phyloP scores from a whole-genome alignment of 179 eudicot genomes.

The Sideroxylon spinosum region DNA sequence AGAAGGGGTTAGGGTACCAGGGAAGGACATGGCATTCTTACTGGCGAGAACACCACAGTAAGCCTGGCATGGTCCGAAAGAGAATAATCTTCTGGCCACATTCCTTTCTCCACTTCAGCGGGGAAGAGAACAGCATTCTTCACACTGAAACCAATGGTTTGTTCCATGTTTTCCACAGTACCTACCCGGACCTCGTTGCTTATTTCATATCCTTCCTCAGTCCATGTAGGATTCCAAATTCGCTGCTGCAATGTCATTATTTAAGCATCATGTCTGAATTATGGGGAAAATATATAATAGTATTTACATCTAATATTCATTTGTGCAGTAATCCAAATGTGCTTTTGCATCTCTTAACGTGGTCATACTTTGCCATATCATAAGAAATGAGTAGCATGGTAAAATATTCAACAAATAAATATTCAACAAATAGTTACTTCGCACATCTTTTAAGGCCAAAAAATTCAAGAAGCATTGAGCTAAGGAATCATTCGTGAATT shows the following conservation, averaged over 20 bases:
- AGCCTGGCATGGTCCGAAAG: constrained; percentile 98
- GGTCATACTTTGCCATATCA: too few relatives aligned
- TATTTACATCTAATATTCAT: too few relatives aligned
- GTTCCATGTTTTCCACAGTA: constrained; percentile 25
- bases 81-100: constrained; percentile 96
- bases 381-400: background rate
- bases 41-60: constrained; percentile 91
- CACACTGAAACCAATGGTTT: constrained; percentile 79
- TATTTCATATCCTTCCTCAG: constrained; percentile 35
- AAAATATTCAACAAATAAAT: background rate
- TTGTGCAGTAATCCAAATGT: too few relatives aligned
- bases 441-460: too few relatives aligned
- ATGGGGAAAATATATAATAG: too few relatives aligned
- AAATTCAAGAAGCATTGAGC: too few relatives aligned
- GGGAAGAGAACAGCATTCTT: constrained; percentile 95
- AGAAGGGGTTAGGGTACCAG: constrained; percentile 32
- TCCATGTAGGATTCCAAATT: constrained; percentile 64
- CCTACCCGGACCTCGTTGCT: constrained; percentile 33
- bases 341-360: too few relatives aligned
- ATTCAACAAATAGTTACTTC: background rate
- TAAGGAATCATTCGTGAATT: too few relatives aligned
- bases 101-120: constrained; percentile 94
- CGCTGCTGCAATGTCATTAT: constrained; percentile 52
- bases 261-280: background rate
- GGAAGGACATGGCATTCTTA: constrained; percentile 79